Evolutionary conservation across 2,329 filamentous ascomycete genomes (phyloP), one percentile per base, ranked within the genome.

Genomic region (Karstenula rhodostoma): DNA sequence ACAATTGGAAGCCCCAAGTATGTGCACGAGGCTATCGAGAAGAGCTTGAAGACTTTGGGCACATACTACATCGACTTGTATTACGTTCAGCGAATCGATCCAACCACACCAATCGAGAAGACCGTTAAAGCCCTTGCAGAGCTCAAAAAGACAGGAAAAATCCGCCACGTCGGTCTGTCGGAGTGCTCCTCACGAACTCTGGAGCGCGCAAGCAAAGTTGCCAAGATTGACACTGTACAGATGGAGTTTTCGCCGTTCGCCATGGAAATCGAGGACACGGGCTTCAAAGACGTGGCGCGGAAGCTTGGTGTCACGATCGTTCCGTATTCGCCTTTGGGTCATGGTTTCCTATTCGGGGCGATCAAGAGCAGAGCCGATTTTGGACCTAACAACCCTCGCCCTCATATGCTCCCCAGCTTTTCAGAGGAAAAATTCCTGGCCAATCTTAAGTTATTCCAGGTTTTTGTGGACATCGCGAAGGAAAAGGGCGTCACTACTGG

Each of bases 401-500:
- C 57, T 12, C 27, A 13, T 15, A 49, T 78, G 17, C 12, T 46
- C 27, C 81, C 82, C 3, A 73, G 78, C 1, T 83, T 82, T 61
- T 64, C 67, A 37, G 66, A 63, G 10, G 80, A 69, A 43, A 73
- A 73, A 48, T 67, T 70, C 53, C 55, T 61, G 17, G 59, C 57
- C 27, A 75, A 75, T 48, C 10, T 70, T 13, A 56, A 60, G 47
- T 53, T 75, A 6, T 69, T 74, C 0, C 56, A 67, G 12, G 19
- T 59, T 7, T 60, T 73, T 10, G 32, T 40, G 5, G 58, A 47
- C 22, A 22, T 74, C 6, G 73, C 73, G 4, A 49, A 62, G 32
- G 56, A 67, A 59, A 88, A 89, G 73, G 80, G 77, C 2, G 80
- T 77, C 53, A 88, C 87, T 0, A 64, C 84, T 0, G 81, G 81